Evolutionary conservation across 2,329 filamentous ascomycete species (phyloP).

Genomic region (Fusarium sp.): DNA sequence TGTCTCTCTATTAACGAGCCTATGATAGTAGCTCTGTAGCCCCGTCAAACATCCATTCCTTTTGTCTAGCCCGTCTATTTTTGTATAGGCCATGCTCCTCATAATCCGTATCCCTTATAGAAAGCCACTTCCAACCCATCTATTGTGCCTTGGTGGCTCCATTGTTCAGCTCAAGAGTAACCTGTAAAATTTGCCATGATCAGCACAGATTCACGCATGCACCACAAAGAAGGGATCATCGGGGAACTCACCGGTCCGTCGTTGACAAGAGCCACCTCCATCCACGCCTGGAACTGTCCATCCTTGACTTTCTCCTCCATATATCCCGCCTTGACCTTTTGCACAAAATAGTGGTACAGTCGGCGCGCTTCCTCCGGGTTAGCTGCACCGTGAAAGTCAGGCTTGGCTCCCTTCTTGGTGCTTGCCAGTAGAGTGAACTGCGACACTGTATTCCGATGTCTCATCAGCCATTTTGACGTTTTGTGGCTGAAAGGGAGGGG

Average conservation of each 20-base stretch:
- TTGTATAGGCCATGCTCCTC: slow-evolving; percentile 14
- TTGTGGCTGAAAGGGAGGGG: not conserved
- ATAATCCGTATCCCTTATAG: slow-evolving; percentile 6
- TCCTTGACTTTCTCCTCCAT: slow-evolving; percentile 83
- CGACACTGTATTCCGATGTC: slow-evolving; percentile 74
- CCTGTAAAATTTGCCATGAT: slow-evolving; percentile 27
- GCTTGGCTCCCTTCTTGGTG: slow-evolving; percentile 96
- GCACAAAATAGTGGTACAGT: slow-evolving; percentile 86
- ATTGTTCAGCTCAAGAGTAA: slow-evolving; percentile 46
- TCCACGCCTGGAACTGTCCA: slow-evolving; percentile 98
- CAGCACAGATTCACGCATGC: not conserved
- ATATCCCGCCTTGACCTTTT: slow-evolving; percentile 80
- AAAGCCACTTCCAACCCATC: slow-evolving; percentile 9
- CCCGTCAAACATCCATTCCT: slow-evolving; percentile 4
- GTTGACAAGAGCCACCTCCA: slow-evolving; percentile 94
- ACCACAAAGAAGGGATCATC: not conserved
- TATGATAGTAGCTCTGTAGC: not conserved
- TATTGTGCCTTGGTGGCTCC: slow-evolving; percentile 36
- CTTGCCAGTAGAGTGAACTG: slow-evolving; percentile 95
- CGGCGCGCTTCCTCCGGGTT: slow-evolving; percentile 80
- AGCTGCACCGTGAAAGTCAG: slow-evolving; percentile 92
- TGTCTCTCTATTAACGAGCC: slow-evolving; percentile 4
- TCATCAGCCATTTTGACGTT: not conserved
- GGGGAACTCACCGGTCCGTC: slow-evolving; percentile 73
- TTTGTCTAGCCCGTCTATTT: slow-evolving; percentile 20